Percentiles rank a stretch among this genome's conserved stretches.
Conservation (phyloP, 306 rosid species). For the Prosopis cineraria region DNA sequence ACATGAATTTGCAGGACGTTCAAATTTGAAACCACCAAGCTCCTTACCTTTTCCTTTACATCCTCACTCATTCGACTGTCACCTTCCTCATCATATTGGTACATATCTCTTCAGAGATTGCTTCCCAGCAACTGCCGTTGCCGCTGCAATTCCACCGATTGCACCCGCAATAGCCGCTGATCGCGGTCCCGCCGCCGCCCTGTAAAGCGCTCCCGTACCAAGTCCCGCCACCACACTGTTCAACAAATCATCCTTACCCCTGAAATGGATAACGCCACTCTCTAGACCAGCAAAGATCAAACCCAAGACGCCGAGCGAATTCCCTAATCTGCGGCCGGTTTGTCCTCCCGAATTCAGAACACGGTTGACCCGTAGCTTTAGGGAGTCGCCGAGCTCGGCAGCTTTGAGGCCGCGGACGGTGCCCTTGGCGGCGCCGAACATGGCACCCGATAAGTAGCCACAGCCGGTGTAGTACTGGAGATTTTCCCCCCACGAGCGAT, state of each 20-base stretch:
- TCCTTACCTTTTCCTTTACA: background rate
- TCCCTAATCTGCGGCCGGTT: conserved; percentile 51
- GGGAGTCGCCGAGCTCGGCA: conserved; percentile 58
- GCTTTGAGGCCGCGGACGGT: conserved; percentile 52
- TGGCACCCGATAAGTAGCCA: conserved; percentile 64
- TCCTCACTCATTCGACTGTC: background rate
- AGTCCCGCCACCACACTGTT: conserved; percentile 67
- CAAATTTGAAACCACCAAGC: background rate
- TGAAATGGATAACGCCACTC: conserved; percentile 43
- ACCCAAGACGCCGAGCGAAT: conserved; percentile 62
- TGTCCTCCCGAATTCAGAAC: conserved; percentile 72
- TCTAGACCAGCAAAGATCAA: conserved; percentile 63
- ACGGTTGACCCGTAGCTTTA: conserved; percentile 63
- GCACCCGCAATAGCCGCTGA: conserved; percentile 78
- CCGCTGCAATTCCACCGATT: conserved; percentile 65
- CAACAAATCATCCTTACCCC: conserved; percentile 58
- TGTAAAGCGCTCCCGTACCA: conserved; percentile 68
- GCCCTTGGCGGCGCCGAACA: conserved; percentile 54
- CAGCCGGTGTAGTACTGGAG: conserved; percentile 69
- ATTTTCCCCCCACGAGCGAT: conserved; percentile 75
- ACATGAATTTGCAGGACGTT: background rate
- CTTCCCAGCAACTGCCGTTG: conserved; percentile 61
- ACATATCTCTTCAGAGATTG: conserved; percentile 62
- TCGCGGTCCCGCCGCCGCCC: conserved; percentile 62
- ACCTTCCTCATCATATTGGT: conserved; percentile 41